Percentiles rank a stretch among this genome's conserved stretches.
Evolutionary conservation across 2,329 filamentous ascomycete genomes (phyloP).

Genomic region (Calonectria pseudoturangicola): DNA sequence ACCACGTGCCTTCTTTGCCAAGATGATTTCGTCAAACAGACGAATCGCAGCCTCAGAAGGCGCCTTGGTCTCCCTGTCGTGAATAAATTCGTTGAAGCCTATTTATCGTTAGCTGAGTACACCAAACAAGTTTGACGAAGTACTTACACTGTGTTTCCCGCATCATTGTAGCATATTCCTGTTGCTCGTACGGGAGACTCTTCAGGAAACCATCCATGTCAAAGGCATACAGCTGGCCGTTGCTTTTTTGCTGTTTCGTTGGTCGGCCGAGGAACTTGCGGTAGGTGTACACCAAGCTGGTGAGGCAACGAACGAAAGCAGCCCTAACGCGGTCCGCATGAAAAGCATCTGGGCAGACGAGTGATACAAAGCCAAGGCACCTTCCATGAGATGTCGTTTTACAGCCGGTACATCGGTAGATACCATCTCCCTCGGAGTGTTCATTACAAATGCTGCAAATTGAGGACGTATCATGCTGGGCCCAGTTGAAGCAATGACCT

Average conservation of each 20-base stretch:
- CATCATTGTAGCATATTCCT: conserved; percentile 79
- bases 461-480: conserved; percentile 74
- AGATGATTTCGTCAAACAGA: conserved; percentile 89
- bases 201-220: conserved; percentile 80
- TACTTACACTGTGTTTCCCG: conserved; percentile 78
- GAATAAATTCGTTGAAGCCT: conserved; percentile 87
- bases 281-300: conserved; percentile 80
- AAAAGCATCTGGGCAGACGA: conserved; percentile 79
- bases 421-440: conserved; percentile 80
- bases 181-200: conserved; percentile 79
- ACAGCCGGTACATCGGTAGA: conserved; percentile 84
- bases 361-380: conserved; percentile 76
- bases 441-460: conserved; percentile 86
- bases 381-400: conserved; percentile 73
- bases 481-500: conserved; percentile 86
- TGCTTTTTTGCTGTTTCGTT: conserved; percentile 75
- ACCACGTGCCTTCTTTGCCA: conserved; percentile 83
- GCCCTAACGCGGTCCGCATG: conserved; percentile 77
- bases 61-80: conserved; percentile 82
- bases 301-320: conserved; percentile 78
- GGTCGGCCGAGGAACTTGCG: conserved; percentile 78
- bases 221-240: conserved; percentile 77
- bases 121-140: background rate
- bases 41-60: conserved; percentile 79
- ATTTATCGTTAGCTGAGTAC: conserved; percentile 40